Base-by-base conservation (phyloP, 2,329 filamentous ascomycete species). In the Arthroderma sp. region DNA sequence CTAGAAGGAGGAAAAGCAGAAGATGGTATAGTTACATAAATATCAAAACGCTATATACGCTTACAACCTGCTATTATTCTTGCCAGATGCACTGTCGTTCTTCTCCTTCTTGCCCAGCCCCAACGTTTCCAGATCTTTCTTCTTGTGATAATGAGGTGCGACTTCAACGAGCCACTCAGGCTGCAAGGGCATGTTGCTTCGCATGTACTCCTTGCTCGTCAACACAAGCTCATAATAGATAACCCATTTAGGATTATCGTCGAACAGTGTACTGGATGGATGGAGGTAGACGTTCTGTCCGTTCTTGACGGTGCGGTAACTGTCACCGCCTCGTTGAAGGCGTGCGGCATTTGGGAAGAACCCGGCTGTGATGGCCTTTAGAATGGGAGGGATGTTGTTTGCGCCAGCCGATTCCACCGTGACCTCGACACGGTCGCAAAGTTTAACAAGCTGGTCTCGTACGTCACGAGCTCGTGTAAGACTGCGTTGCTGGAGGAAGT, bases 131-230 rank as follows among this genome's bases (percentile, higher is more conserved):
- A 95, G 63, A 58, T 95, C 87, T 66, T 86, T 83, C 68, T 84
- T 83, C 68, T 94, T 95, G 62, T 95, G 86, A 59, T 87, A 94
- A 68, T 96, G 91, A 50, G 89, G 89, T 50, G 91, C 91, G 49
- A 91, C 78, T 65, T 96, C 89, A 5, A 79, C 76, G 54, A 98
- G 61, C 88, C 88, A 95, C 58, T 80, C 78, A 0, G 83, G 72
- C 58, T 93, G 80, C 43, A 96, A 76, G 1, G 87, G 87, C 72
- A 94, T 81, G 47, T 83, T 83, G 56, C 78, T 85, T 27, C 89
- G 73, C 80, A 94, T 93, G 62, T 89, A 98, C 69, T 95, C 89
- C 69, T 93, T 93, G 27, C 84, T 93, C 27, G 91, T 98, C 55
- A 96, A 74, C 5, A 96, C 86, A 15, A 98, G 71, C 43, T 79